Evolutionary conservation across 2,329 filamentous ascomycete genomes (phyloP).

Genomic region (Epichloe baconii): DNA sequence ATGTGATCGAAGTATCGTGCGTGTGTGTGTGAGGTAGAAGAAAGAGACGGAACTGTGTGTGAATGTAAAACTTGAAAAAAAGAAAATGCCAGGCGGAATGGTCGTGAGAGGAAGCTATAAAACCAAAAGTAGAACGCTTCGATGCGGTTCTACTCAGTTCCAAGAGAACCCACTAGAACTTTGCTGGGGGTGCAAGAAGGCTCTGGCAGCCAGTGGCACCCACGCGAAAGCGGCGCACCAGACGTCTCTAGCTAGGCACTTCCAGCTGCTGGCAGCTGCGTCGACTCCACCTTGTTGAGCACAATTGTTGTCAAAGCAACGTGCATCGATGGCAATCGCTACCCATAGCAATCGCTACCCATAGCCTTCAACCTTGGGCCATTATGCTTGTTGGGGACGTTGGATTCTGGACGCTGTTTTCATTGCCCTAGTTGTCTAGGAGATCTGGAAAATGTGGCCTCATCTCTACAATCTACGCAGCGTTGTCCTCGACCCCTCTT

Average conservation of each 20-base stretch:
- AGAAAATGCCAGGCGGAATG: not conserved
- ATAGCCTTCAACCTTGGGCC: not conserved
- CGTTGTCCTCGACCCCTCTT: constrained; percentile 2
- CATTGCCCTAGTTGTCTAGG: not conserved
- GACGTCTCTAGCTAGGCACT: no score
- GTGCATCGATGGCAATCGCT: no score
- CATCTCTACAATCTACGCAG: not conserved
- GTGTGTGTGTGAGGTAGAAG: constrained; percentile 4
- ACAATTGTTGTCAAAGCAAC: no score
- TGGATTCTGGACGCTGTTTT: no score
- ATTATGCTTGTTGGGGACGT: no score
- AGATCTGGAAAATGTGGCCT: not conserved
- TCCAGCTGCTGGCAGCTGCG: not conserved
- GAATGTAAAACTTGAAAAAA: not conserved
- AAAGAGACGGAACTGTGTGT: not conserved
- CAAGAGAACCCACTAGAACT: constrained; percentile 24
- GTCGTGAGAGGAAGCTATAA: constrained; percentile 23
- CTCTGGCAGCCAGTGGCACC: constrained; percentile 1
- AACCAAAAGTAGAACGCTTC: constrained; percentile 24
- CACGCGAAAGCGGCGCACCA: not conserved
- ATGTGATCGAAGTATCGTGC: not conserved
- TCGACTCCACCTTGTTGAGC: no score
- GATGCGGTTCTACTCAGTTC: constrained; percentile 31
- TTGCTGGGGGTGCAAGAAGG: constrained; percentile 24
- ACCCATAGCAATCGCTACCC: not conserved